phyloP scores from a whole-genome alignment of 2,329 filamentous ascomycete genomes.

The Cercospora beticola region DNA sequence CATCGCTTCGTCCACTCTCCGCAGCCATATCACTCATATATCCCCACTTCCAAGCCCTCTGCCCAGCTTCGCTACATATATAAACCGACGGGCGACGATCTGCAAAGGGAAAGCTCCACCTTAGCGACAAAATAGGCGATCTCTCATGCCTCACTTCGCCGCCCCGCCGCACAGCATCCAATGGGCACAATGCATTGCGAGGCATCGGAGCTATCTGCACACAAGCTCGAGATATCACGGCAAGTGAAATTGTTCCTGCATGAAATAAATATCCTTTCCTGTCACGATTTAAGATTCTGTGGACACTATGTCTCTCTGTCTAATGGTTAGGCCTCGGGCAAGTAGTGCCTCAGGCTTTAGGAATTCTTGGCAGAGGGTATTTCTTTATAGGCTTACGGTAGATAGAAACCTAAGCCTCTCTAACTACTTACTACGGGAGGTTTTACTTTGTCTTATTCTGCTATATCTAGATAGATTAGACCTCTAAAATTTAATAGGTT shows the following conservation, averaged over 20 bases:
- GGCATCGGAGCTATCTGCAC: background rate
- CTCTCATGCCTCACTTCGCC: background rate
- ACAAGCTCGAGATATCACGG: background rate
- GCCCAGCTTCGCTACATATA: background rate
- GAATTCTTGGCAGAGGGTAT: too few relatives aligned
- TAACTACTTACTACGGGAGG: too few relatives aligned
- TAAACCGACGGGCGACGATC: background rate
- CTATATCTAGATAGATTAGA: too few relatives aligned
- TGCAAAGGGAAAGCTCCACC: conserved; percentile 1
- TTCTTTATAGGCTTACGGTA: too few relatives aligned
- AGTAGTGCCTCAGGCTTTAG: too few relatives aligned
- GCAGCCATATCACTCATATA: background rate
- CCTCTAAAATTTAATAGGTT: too few relatives aligned
- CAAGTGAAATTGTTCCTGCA: background rate
- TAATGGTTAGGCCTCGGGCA: too few relatives aligned
- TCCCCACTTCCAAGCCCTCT: background rate
- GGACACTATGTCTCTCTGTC: too few relatives aligned
- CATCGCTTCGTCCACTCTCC: background rate
- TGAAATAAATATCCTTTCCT: background rate
- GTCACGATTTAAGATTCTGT: too few relatives aligned
- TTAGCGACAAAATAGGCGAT: background rate
- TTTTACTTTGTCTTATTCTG: too few relatives aligned
- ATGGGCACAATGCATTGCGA: background rate
- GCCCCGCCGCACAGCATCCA: background rate
- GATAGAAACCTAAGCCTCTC: too few relatives aligned